A percentile compares a stretch with the other conserved stretches of the same genome.
Conservation (phyloP, 805 yeast species). For the Zygosaccharomyces rouxii region DNA sequence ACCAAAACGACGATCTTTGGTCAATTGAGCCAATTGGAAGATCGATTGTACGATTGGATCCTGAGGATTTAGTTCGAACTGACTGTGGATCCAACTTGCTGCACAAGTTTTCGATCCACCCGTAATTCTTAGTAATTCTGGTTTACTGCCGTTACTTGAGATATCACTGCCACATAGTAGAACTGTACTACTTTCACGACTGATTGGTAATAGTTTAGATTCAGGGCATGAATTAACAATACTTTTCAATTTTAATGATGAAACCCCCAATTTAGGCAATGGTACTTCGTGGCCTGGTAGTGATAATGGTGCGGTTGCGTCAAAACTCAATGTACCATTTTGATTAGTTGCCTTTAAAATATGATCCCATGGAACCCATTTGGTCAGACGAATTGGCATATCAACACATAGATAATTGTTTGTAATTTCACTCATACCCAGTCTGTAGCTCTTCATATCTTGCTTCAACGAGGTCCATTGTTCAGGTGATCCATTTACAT, state of each 20-base stretch:
- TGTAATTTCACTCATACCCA: conserved; percentile 74
- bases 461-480: conserved; percentile 42
- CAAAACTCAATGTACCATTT: conserved; percentile 62
- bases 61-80: conserved; percentile 54
- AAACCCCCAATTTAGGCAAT: conserved; percentile 66
- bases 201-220: conserved; percentile 53
- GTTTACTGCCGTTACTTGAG: conserved; percentile 35
- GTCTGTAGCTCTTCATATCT: conserved; percentile 57
- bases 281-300: conserved; percentile 75
- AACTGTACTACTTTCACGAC: conserved; percentile 78
- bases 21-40: conserved; percentile 51
- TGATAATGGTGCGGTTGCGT: conserved; percentile 49
- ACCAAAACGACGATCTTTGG: conserved; percentile 69
- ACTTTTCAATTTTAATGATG: conserved; percentile 63
- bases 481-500: conserved; percentile 35
- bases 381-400: conserved; percentile 66
- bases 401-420: conserved; percentile 76
- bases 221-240: conserved; percentile 46
- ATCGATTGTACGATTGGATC: conserved; percentile 42
- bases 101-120: conserved; percentile 68
- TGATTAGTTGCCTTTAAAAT: conserved; percentile 61
- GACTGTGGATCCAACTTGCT: conserved; percentile 88
- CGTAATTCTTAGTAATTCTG: conserved; percentile 69
- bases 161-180: conserved; percentile 47
- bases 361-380: conserved; percentile 65